Percentiles rank a stretch among this genome's conserved stretches.
These are phyloP conservation scores for Kingdonia uniflora DNA, from an alignment of 164 flowering plant genomes.

Conservation along the genomic window DNA sequence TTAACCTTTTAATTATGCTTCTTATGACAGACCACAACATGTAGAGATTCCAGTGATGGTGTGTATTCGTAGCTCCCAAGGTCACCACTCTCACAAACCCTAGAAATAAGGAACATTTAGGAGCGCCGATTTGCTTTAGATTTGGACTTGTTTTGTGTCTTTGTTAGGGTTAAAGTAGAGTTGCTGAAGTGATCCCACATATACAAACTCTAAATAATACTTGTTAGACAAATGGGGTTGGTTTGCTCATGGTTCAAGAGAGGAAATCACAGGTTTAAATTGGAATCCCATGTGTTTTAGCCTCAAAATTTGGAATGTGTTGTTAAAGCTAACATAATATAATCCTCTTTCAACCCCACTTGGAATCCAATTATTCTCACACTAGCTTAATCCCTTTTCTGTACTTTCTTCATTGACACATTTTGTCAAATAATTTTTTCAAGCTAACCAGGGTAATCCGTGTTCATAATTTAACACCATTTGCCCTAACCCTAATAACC, in stretches of 20 bases:
- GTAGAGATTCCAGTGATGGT: constrained; percentile 27
- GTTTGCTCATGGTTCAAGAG: constrained; percentile 1
- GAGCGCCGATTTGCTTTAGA: constrained; percentile 30
- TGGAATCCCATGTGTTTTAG: constrained; percentile 21
- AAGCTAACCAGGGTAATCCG: too few species aligned
- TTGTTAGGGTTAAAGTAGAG: constrained; percentile 2
- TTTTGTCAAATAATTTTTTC: too few species aligned
- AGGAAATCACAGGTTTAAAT: neutral
- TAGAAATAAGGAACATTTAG: constrained; percentile 16
- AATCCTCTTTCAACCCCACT: neutral
- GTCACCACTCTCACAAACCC: constrained; percentile 22
- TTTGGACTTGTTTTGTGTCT: constrained; percentile 4
- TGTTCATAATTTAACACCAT: too few species aligned
- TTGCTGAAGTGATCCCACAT: neutral
- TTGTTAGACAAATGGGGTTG: neutral
- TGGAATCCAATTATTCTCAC: constrained; percentile 1
- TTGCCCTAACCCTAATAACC: too few species aligned
- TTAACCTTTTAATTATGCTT: constrained; percentile 1
- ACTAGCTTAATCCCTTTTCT: too few species aligned
- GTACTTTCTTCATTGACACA: too few species aligned
- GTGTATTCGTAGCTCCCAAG: constrained; percentile 22
- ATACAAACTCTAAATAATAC: neutral
- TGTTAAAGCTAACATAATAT: constrained; percentile 1
- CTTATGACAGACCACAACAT: constrained; percentile 28
- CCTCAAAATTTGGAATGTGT: constrained; percentile 28